Evolutionary conservation across 208 protist species (phyloP), one percentile per base, ranked within the genome.

Genomic region (Acanthamoeba sp.): DNA sequence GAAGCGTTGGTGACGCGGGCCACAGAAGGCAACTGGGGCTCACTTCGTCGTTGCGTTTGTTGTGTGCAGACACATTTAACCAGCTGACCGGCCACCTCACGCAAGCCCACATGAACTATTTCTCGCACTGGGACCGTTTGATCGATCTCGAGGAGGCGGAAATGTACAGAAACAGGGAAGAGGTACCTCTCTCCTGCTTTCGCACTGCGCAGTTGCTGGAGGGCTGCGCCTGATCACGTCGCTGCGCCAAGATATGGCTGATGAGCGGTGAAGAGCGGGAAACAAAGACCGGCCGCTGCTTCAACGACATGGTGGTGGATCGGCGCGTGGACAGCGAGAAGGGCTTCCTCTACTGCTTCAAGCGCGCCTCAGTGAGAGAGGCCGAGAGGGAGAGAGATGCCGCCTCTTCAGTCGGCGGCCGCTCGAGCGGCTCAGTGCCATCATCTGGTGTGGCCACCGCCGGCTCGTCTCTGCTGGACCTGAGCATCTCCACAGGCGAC

Each of bases 71-170:
- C 64, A 38, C 20, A 36, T 93, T 93, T 50, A 64, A 93, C 27
- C 32, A 93, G 50, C 34, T 62, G 89, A 93, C 89, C 1, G 36
- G 38, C 24, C 89, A 93, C 64, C 89, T 93, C 24, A 93, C 34
- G 64, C 32, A 16, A 4, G n/a, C 27, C 6, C 89, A 93, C 64
- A 84, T 93, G 32, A 82, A 93, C 48, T 93, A 82, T n/a, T 93
- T 93, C 52, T 57, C 34, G 27, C 57, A 82, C 32, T 93, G 89
- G 89, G 89, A 93, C 22, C 36, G 69, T 40, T 57, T 93, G 59
- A 93, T 93, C 38, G 89, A 93, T 2, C 48, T 93, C n/a, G 89
- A 93, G 48, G 89, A 82, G 32, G 57, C 89, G 14, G 89, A 93
- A 38, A 73, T 93, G 66, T 93, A 93, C 64, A 93, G 48, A 80